Base-by-base conservation (phyloP, 306 rosid genomes). In the Castanospermum australe region DNA sequence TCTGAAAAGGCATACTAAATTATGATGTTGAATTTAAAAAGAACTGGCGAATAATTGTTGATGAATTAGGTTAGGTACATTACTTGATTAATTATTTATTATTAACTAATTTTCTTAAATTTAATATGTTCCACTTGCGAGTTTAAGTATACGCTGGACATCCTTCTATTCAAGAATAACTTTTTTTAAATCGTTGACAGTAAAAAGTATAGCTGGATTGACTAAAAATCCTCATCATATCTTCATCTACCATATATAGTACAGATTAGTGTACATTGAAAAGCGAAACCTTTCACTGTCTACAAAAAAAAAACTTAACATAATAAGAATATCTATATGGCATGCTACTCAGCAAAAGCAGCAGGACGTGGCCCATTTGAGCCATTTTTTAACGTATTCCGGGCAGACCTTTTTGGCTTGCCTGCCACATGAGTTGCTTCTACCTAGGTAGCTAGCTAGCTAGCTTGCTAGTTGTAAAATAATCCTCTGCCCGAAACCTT, bases 341-440 rank as follows among this genome's bases (percentile, higher is more conserved):
- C 21, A 52, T 41, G 63, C 5, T 25, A 61, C 30, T 38, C 5
- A 6, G 5, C 42, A 20, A 30, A 41, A 67, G 4, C 11, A 82
- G 38, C 56, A 71, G 3, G 39, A 21, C 36, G 51, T 82, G 82
- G 45, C 15, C 25, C 64, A 36, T 64, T 62, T 56, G 55, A 48
- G 22, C 52, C 42, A 68, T 52, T 77, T 63, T 54, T 38, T 9
- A 71, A 77, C 3, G 54, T 62, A 65, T 78, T 77, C 70, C 79
- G 77, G 57, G 71, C 71, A 71, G 7, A 4, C 48, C 71, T 65
- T 83, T 77, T 70, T 78, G 55, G 79, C 28, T 71, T 82, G 83
- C 80, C 80, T 78, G 86, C 86, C 86, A 83, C 83, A 78, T 79
- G 83, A 59, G 20, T 78, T 71, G 86, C 44, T 61, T 8, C 30